phyloP scores from a whole-genome alignment of 1,284 basidiomycete species.

The Ganoderma resinaceum region DNA sequence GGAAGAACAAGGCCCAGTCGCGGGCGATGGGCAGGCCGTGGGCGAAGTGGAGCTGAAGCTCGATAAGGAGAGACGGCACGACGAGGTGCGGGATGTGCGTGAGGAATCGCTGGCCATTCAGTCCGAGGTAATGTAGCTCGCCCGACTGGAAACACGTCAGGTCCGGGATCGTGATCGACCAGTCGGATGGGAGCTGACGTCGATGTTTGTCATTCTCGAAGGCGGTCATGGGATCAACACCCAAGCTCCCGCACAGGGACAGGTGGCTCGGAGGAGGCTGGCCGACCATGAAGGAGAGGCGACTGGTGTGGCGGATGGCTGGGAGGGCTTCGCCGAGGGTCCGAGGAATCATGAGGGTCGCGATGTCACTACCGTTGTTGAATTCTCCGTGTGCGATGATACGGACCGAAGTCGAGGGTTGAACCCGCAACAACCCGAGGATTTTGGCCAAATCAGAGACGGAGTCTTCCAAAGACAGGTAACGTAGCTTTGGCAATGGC shows the following conservation, averaged over 20 bases:
- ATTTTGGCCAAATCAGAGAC: background rate
- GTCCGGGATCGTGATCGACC: background rate
- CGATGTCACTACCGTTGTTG: background rate
- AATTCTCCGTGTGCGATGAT: background rate
- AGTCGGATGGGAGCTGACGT: too few relatives aligned
- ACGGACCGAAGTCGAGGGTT: background rate
- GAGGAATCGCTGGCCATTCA: background rate
- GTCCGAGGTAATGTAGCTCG: background rate
- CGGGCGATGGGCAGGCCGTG: background rate
- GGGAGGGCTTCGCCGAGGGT: background rate
- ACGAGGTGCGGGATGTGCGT: background rate
- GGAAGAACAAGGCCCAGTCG: background rate
- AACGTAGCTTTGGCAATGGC: background rate
- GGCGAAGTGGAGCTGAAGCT: background rate
- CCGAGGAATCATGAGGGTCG: background rate
- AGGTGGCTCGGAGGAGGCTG: background rate
- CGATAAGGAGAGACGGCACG: background rate
- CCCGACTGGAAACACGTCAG: background rate
- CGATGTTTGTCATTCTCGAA: too few relatives aligned
- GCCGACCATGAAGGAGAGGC: background rate
- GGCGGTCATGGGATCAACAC: background rate
- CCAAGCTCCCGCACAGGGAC: background rate
- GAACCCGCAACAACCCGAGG: background rate
- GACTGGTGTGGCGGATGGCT: background rate
- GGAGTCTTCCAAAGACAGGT: background rate